These are phyloP conservation scores for Phytophthora citricola DNA, from an alignment of 352 stramenopile genomes.

Conservation along the genomic window DNA sequence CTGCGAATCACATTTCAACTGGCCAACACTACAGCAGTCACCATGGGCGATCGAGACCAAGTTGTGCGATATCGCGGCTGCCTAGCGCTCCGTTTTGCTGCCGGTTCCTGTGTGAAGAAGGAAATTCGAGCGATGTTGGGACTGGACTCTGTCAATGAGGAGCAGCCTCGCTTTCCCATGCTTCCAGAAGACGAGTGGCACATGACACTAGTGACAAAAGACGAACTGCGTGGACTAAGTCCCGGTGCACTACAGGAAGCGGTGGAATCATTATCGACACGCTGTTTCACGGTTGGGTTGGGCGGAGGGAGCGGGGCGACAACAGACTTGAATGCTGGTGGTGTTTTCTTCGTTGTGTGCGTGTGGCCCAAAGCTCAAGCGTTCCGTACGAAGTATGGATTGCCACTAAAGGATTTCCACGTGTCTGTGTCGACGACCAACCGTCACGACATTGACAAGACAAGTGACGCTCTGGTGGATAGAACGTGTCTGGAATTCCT, in stretches of 20 bases:
- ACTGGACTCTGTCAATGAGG: background rate
- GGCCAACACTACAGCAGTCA: too few species aligned
- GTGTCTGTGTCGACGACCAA: constrained; percentile 54
- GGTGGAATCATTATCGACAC: constrained; percentile 25
- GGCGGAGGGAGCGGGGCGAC: constrained; percentile 27
- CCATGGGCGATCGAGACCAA: constrained; percentile 19
- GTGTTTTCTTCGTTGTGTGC: constrained; percentile 65
- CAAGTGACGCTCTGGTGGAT: constrained; percentile 35
- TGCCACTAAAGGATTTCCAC: constrained; percentile 62
- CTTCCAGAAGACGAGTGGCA: constrained; percentile 52
- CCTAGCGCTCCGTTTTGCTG: constrained; percentile 39
- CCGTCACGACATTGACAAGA: constrained; percentile 62
- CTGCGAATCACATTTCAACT: too few species aligned
- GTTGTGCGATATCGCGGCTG: constrained; percentile 46
- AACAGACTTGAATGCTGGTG: constrained; percentile 6
- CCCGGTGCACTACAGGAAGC: constrained; percentile 39
- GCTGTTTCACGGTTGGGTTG: constrained; percentile 55
- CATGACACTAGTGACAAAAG: constrained; percentile 67
- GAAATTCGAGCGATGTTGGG: constrained; percentile 30
- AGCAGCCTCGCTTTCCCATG: constrained; percentile 8
- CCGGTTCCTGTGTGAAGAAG: constrained; percentile 26
- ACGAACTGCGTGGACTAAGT: constrained; percentile 42
- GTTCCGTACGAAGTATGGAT: constrained; percentile 48
- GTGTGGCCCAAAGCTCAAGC: constrained; percentile 61
- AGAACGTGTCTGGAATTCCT: constrained; percentile 22